These are phyloP conservation scores for Tardiomyces depauwii DNA, from an alignment of 1,139 yeast species.

Conservation along the genomic window DNA sequence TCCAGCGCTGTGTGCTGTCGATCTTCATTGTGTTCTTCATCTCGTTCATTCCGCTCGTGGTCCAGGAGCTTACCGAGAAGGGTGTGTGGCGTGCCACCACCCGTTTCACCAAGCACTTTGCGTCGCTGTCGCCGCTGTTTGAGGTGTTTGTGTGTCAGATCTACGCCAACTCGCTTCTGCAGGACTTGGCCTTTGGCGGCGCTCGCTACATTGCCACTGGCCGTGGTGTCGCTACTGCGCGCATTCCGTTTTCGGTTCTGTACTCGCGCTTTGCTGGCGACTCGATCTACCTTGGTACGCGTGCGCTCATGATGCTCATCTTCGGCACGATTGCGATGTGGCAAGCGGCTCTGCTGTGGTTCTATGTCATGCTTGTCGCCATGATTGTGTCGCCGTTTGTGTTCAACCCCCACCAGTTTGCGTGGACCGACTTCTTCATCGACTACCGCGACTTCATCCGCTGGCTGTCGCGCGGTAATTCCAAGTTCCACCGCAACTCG, in stretches of 20 bases:
- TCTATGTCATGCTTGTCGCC: conserved; percentile 92
- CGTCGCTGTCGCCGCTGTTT: conserved; percentile 89
- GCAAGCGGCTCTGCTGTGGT: conserved; percentile 97
- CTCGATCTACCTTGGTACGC: conserved; percentile 92
- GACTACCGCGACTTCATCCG: conserved; percentile 97
- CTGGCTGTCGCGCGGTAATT: conserved; percentile 98
- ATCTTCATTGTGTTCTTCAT: conserved; percentile 98
- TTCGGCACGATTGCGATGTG: conserved; percentile 91
- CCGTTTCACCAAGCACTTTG: conserved; percentile 82
- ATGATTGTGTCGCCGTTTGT: conserved; percentile 88
- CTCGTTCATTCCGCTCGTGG: conserved; percentile 89
- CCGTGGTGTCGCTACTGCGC: conserved; percentile 98
- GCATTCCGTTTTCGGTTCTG: conserved; percentile 92
- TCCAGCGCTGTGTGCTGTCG: conserved; percentile 93
- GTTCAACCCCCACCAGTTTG: conserved; percentile 97
- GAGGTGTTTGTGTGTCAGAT: conserved; percentile 99
- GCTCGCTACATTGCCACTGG: conserved; percentile 99
- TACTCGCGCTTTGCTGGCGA: conserved; percentile 97
- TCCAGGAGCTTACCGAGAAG: conserved; percentile 94
- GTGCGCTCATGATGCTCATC: conserved; percentile 77
- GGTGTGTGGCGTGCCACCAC: conserved; percentile 94
- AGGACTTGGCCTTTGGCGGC: conserved; percentile 97
- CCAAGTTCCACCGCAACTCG: conserved; percentile 97
- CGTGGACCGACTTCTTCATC: conserved; percentile 97
- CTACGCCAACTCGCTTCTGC: conserved; percentile 80